Base-by-base conservation (phyloP, 2,329 filamentous ascomycete genomes). In the Diaporthe eres region DNA sequence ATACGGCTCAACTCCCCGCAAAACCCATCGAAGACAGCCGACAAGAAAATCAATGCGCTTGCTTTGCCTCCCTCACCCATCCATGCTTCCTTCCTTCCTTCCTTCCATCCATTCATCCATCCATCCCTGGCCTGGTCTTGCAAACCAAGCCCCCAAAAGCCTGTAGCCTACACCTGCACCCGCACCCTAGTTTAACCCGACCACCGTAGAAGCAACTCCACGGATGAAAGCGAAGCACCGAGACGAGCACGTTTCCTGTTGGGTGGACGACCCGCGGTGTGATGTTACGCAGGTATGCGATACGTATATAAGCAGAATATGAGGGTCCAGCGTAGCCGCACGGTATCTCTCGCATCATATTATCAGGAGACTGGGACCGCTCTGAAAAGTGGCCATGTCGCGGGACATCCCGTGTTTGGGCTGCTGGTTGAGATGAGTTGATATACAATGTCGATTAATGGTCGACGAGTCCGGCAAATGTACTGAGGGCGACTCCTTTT, bases 381-480 rank as follows among this genome's bases (percentile, higher is more conserved):
- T 51, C 55, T 12, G 9, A 5, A 22, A 5, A 15, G 28, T 31
- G n/a, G 39, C 25, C 28, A 25, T 22, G 44, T 37, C 34, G 10
- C 6, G 6, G 19, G 13, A 49, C 19, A 25, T 51, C 37, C n/a
- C 22, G 17, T 44, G 22, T 17, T 42, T 58, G 39, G 68, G 65
- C 63, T 60, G 65, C 65, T 76, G 63, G 75, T 10, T 37, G n/a
- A 55, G 31, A 28, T 67, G 57, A 39, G 57, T 42, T 70, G 72
- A 71, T 76, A 65, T 76, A 76, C 75, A 76, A 55, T 19, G 37
- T 74, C 63, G 75, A 63, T 67, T 15, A 17, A 39, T 51, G 22
- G 65, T 49, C 31, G 75, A 53, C 74, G 31, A n/a, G 25, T 60
- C 57, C 49, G 47, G 68, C 47, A 63, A 47, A 37, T 67, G 63